A percentile compares a stretch with the other conserved stretches of the same genome.
Evolutionary conservation across 1,139 yeast genomes (phyloP).

Genomic region (Taphrina flavorubra): DNA sequence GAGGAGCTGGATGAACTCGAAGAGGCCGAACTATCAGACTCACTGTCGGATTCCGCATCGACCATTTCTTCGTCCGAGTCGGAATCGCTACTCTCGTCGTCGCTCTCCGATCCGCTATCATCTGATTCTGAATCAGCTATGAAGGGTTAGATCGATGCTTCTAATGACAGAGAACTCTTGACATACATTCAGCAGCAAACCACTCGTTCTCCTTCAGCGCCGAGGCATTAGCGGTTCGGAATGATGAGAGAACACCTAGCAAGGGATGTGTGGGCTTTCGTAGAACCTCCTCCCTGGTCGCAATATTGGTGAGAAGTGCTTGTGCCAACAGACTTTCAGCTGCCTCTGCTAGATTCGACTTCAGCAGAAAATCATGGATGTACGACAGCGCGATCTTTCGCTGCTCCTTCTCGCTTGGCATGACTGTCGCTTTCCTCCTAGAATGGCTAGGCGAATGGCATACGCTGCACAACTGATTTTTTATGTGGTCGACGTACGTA

Average conservation of each 20-base stretch:
- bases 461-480: neutral
- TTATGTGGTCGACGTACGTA: too few relatives aligned
- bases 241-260: constrained; percentile 14
- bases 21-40: constrained; percentile 28
- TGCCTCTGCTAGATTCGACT: neutral
- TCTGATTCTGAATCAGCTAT: constrained; percentile 20
- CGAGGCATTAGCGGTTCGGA: constrained; percentile 17
- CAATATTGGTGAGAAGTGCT: constrained; percentile 4
- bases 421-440: neutral
- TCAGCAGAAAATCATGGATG: constrained; percentile 15
- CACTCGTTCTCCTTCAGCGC: constrained; percentile 32
- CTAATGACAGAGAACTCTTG: neutral
- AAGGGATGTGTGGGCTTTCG: constrained; percentile 31
- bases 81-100: constrained; percentile 21
- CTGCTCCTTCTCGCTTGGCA: constrained; percentile 30
- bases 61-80: constrained; percentile 40
- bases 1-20: constrained; percentile 14
- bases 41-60: constrained; percentile 45
- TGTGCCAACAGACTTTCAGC: constrained; percentile 11
- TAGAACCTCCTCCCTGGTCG: constrained; percentile 22
- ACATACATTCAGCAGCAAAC: constrained; percentile 37
- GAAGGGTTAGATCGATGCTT: neutral
- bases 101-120: constrained; percentile 17
- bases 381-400: constrained; percentile 28
- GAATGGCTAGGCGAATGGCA: too few relatives aligned